These are phyloP conservation scores for Anisogramma anomala DNA, from an alignment of 2,329 filamentous ascomycete genomes.

Conservation along the genomic window DNA sequence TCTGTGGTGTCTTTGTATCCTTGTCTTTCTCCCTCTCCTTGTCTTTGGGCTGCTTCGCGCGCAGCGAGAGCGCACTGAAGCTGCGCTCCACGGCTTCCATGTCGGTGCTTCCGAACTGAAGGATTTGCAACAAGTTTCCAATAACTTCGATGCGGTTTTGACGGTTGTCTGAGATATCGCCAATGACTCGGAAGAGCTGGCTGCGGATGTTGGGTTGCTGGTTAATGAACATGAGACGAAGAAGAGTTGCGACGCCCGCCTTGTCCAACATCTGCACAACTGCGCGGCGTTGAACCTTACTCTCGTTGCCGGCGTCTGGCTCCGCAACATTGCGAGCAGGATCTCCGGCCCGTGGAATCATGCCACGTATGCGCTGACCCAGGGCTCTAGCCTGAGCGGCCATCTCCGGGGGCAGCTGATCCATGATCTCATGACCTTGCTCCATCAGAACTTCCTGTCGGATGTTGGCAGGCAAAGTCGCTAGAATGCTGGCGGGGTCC, in stretches of 20 bases:
- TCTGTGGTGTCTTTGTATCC: constrained; percentile 65
- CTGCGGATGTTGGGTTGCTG: constrained; percentile 77
- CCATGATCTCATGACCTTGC: constrained; percentile 78
- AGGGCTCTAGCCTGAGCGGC: constrained; percentile 75
- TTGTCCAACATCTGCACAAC: constrained; percentile 97
- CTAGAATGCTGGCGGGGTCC: constrained; percentile 84
- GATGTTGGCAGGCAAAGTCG: constrained; percentile 74
- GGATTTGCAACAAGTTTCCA: constrained; percentile 79
- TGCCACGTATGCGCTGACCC: constrained; percentile 27
- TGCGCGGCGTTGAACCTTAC: constrained; percentile 63
- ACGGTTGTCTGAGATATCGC: constrained; percentile 90
- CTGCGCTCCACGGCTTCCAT: constrained; percentile 89
- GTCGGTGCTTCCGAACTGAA: constrained; percentile 91
- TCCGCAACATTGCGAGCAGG: constrained; percentile 18
- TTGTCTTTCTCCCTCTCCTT: constrained; percentile 55
- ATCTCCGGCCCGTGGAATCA: constrained; percentile 22
- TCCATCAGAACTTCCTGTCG: constrained; percentile 83
- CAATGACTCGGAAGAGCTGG: constrained; percentile 75
- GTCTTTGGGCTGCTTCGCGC: constrained; percentile 67
- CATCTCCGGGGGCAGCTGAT: constrained; percentile 72
- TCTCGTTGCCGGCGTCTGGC: constrained; percentile 24
- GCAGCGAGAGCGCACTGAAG: constrained; percentile 83
- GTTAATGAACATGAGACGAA: constrained; percentile 96
- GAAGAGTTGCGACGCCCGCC: constrained; percentile 83
- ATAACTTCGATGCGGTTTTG: constrained; percentile 91